phyloP scores from a whole-genome alignment of 1,284 basidiomycete species.

The Pyrrhoderma noxium region DNA sequence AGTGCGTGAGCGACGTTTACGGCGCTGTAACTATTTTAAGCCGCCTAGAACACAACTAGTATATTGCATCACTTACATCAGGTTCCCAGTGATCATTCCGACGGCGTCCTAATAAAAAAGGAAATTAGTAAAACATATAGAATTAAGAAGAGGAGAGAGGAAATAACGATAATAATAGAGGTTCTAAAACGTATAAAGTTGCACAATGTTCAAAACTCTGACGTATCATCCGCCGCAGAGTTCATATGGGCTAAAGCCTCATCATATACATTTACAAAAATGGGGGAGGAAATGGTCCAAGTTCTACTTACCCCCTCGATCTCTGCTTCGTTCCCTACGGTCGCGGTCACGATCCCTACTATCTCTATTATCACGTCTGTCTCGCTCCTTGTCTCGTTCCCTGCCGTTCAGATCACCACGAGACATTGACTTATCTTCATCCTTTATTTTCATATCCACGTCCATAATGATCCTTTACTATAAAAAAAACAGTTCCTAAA shows the following conservation, averaged over 20 bases:
- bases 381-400: conserved; percentile 30
- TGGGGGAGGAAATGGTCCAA: conserved; percentile 52
- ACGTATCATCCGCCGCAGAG: background rate
- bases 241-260: conserved; percentile 7
- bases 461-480: conserved; percentile 42
- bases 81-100: conserved; percentile 71
- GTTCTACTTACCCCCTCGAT: conserved; percentile 33
- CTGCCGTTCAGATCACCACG: conserved; percentile 20
- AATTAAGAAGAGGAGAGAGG: background rate
- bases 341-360: conserved; percentile 36
- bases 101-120: conserved; percentile 30
- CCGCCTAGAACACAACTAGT: conserved; percentile 5
- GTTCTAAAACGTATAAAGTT: conserved; percentile 1
- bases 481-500: too few species aligned
- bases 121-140: conserved; percentile 7
- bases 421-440: conserved; percentile 44
- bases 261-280: conserved; percentile 21
- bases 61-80: conserved; percentile 37
- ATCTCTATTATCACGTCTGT: conserved; percentile 34
- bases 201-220: background rate
- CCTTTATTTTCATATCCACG: conserved; percentile 71
- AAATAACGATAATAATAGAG: conserved; percentile 4
- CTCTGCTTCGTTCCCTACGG: conserved; percentile 45
- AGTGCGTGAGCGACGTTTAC: conserved; percentile 43
- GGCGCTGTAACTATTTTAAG: conserved; percentile 35